Percentiles rank a stretch among this genome's conserved stretches.
Evolutionary conservation across 1,139 yeast species (phyloP).

Genomic region (Candida gigantensis): DNA sequence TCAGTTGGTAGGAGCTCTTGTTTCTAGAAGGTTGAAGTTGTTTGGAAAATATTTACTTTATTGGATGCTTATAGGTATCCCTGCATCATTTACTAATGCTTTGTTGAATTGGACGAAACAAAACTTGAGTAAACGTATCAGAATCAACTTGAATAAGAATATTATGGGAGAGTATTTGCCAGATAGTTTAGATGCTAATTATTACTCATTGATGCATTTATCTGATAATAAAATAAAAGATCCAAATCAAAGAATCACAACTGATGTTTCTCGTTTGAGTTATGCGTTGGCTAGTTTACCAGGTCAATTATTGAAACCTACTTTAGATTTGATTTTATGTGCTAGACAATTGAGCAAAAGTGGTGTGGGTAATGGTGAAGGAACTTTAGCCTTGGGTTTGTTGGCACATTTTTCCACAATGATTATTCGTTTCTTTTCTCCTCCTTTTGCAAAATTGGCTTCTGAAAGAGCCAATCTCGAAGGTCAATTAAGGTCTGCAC

Average conservation of each 20-base stretch:
- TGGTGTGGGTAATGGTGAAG: conserved; percentile 83
- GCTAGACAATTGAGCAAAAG: conserved; percentile 75
- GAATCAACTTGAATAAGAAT: conserved; percentile 64
- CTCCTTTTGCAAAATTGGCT: conserved; percentile 85
- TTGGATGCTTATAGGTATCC: conserved; percentile 87
- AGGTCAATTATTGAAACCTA: conserved; percentile 85
- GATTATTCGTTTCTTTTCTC: conserved; percentile 73
- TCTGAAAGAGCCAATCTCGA: conserved; percentile 78
- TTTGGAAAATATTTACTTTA: conserved; percentile 65
- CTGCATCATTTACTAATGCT: conserved; percentile 82
- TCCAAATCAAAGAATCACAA: conserved; percentile 81
- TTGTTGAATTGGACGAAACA: conserved; percentile 71
- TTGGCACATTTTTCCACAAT: conserved; percentile 82
- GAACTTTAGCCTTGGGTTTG: conserved; percentile 77
- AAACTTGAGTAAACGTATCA: conserved; percentile 63
- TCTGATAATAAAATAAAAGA: conserved; percentile 60
- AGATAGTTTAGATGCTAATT: conserved; percentile 51
- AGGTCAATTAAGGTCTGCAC: conserved; percentile 81
- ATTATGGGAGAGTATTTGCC: conserved; percentile 72
- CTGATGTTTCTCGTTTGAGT: conserved; percentile 77
- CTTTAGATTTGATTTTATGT: conserved; percentile 77
- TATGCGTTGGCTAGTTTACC: conserved; percentile 73
- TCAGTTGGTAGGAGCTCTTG: conserved; percentile 76
- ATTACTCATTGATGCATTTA: conserved; percentile 52
- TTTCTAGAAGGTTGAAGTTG: conserved; percentile 64